These are phyloP conservation scores for Phytophthora litchii DNA, from an alignment of 352 stramenopile genomes.

Conservation along the genomic window DNA sequence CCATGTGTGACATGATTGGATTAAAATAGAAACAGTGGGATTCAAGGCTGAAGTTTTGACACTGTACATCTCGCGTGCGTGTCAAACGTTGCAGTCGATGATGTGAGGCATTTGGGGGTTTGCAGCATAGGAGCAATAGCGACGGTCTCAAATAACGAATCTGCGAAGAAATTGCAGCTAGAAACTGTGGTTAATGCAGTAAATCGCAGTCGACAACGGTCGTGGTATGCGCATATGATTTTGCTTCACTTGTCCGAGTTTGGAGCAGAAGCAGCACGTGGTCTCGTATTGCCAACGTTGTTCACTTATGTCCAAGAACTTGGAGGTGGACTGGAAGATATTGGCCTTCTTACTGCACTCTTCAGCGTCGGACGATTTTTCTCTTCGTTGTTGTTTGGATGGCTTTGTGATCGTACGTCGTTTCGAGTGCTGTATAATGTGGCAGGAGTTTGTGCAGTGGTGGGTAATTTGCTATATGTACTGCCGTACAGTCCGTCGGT, in stretches of 20 bases:
- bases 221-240: constrained; percentile 64
- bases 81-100: constrained; percentile 12
- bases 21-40: constrained; percentile 31
- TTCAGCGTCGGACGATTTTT: constrained; percentile 68
- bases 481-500: constrained; percentile 47
- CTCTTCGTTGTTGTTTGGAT: constrained; percentile 68
- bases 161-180: constrained; percentile 4
- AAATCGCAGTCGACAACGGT: constrained; percentile 11
- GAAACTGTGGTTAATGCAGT: background rate
- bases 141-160: constrained; percentile 6
- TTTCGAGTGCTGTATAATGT: constrained; percentile 67
- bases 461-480: constrained; percentile 69
- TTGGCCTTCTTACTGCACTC: constrained; percentile 65
- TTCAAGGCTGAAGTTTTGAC: constrained; percentile 19
- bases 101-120: background rate
- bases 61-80: constrained; percentile 6
- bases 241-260: constrained; percentile 71
- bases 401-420: constrained; percentile 61
- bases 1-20: constrained; percentile 11
- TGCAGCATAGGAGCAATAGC: constrained; percentile 10
- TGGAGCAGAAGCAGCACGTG: constrained; percentile 57
- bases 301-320: constrained; percentile 68
- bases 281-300: constrained; percentile 68
- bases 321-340: constrained; percentile 58
- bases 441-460: constrained; percentile 39